These are phyloP conservation scores for Pneumocystis oryctolagi DNA, from an alignment of 1,139 yeast species.

Conservation along the genomic window DNA sequence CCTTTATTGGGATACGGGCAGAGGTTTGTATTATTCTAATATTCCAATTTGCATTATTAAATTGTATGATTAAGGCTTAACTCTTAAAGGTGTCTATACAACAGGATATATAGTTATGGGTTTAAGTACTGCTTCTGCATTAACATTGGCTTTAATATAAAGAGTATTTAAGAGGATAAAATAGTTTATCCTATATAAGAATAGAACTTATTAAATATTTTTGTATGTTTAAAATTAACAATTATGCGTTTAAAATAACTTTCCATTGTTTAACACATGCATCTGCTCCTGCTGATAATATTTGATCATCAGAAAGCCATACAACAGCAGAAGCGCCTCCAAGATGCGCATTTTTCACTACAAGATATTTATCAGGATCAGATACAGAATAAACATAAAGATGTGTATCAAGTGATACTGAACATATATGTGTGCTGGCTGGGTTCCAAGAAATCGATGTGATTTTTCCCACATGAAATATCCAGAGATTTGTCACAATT, in stretches of 20 bases:
- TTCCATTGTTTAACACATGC: constrained; percentile 67
- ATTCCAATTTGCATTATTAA: not conserved
- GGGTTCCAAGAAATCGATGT: constrained; percentile 64
- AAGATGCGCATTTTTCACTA: constrained; percentile 68
- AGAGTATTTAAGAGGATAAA: not conserved
- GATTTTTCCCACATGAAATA: constrained; percentile 77
- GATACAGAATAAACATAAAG: constrained; percentile 64
- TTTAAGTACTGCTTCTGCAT: constrained; percentile 49
- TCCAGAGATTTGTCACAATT: constrained; percentile 80
- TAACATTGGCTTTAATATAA: constrained; percentile 29
- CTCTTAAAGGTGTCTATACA: constrained; percentile 74
- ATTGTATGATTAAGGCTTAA: constrained; percentile 51
- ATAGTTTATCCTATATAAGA: constrained; percentile 15
- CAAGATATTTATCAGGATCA: constrained; percentile 62
- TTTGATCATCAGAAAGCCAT: constrained; percentile 41
- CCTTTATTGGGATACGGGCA: constrained; percentile 25
- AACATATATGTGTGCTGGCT: constrained; percentile 56
- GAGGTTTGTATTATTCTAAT: constrained; percentile 4
- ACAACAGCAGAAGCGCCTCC: constrained; percentile 64
- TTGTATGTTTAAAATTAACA: not conserved
- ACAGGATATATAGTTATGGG: constrained; percentile 81
- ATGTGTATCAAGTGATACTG: constrained; percentile 75
- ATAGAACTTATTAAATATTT: not conserved
- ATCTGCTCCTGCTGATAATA: constrained; percentile 68
- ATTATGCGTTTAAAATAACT: constrained; percentile 16